phyloP scores from a whole-genome alignment of 495 filamentous ascomycete species.

The Penicillium desertorum region DNA sequence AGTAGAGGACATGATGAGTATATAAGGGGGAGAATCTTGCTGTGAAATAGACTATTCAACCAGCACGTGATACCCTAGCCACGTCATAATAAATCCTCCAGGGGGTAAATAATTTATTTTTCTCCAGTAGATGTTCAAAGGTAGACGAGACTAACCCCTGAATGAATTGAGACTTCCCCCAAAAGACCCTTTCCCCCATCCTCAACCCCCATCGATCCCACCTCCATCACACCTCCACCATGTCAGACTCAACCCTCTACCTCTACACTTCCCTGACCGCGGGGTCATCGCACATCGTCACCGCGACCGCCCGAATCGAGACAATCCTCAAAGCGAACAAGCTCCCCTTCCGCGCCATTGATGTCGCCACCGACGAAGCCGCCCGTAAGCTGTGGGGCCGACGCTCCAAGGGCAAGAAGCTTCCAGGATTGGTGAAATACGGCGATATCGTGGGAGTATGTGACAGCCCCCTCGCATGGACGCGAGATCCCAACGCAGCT shows the following conservation, averaged over 20 bases:
- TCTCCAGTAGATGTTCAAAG: constrained; percentile 2
- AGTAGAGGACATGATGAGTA: neutral
- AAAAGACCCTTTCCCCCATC: neutral
- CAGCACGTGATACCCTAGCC: constrained; percentile 11
- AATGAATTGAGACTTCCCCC: neutral
- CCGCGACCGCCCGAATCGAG: constrained; percentile 90
- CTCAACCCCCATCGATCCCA: neutral
- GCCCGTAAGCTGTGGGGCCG: constrained; percentile 90
- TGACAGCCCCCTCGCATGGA: constrained; percentile 20
- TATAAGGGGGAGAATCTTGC: neutral
- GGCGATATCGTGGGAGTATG: constrained; percentile 83
- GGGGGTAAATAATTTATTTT: constrained; percentile 14
- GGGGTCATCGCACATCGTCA: constrained; percentile 95
- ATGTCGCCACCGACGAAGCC: constrained; percentile 88
- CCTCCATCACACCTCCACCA: constrained; percentile 14
- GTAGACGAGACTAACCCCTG: neutral
- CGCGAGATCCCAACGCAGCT: neutral
- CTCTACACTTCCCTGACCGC: constrained; percentile 95
- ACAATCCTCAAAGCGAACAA: constrained; percentile 95
- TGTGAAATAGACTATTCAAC: neutral
- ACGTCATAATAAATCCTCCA: constrained; percentile 16
- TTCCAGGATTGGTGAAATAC: constrained; percentile 86
- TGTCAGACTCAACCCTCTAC: constrained; percentile 76
- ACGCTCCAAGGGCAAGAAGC: constrained; percentile 73
- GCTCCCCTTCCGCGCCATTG: constrained; percentile 87